Conservation (phyloP, 768 basidiomycete genomes). For the Hypholoma fasciculare region DNA sequence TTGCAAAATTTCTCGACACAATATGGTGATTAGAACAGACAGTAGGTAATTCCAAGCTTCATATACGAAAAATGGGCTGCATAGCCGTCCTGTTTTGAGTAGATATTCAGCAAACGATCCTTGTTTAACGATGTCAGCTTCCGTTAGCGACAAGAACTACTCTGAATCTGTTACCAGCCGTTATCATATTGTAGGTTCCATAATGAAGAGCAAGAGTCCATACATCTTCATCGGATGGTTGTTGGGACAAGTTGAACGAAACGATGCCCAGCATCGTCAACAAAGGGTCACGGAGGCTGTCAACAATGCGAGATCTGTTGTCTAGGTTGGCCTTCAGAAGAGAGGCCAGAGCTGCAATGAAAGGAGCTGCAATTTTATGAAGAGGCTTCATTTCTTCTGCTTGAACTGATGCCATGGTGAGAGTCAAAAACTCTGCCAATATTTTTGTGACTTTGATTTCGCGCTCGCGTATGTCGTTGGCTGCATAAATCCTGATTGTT, state of each 20-base stretch:
- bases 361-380: background rate
- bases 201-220: conserved; percentile 10
- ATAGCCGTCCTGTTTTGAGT: conserved; percentile 15
- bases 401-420: conserved; percentile 3
- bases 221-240: conserved; percentile 10
- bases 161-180: conserved; percentile 1
- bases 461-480: background rate
- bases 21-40: conserved; percentile 47
- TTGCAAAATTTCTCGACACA: conserved; percentile 41
- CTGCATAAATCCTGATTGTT: background rate
- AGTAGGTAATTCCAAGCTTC: conserved; percentile 60
- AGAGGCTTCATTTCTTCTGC: background rate
- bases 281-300: conserved; percentile 10
- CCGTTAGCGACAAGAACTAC: background rate
- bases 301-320: background rate
- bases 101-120: conserved; percentile 22
- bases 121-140: background rate
- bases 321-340: conserved; percentile 1
- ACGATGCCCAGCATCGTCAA: conserved; percentile 10
- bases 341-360: conserved; percentile 4
- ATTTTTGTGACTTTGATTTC: background rate
- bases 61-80: conserved; percentile 38
- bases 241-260: background rate
- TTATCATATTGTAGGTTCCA: background rate
- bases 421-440: conserved; percentile 9